phyloP scores from a whole-genome alignment of 2,329 filamentous ascomycete genomes.

The Cytospora schulzeri region DNA sequence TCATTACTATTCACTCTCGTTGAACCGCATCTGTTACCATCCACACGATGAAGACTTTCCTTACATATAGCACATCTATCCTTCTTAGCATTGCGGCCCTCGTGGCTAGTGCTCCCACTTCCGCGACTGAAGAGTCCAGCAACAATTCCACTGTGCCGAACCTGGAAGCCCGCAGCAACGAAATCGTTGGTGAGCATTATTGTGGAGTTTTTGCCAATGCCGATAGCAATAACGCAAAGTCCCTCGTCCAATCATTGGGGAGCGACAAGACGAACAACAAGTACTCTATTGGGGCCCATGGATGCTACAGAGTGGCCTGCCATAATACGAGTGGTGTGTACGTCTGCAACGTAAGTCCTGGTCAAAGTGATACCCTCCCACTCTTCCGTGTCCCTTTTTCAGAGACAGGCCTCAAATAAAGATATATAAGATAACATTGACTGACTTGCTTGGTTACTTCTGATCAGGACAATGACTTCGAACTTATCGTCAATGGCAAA shows the following conservation, averaged over 20 bases:
- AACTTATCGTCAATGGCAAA: slow-evolving; percentile 4
- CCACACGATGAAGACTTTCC: not conserved
- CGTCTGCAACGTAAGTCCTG: slow-evolving; percentile 22
- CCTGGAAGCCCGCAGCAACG: not conserved
- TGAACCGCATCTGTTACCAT: not conserved
- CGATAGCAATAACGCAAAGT: not conserved
- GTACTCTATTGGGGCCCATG: not conserved
- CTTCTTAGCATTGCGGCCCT: not conserved
- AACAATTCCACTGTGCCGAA: not conserved
- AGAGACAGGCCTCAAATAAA: not conserved
- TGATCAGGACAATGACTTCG: slow-evolving; percentile 3
- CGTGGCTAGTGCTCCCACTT: not conserved
- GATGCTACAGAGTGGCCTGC: slow-evolving; percentile 19
- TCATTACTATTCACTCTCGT: not conserved
- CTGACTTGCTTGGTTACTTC: too few species aligned
- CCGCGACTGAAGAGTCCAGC: not conserved
- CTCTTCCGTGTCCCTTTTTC: too few species aligned
- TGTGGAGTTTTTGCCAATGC: slow-evolving; percentile 20
- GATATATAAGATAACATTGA: not conserved
- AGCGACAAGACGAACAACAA: not conserved
- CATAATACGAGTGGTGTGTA: slow-evolving; percentile 23
- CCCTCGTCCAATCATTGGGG: not conserved
- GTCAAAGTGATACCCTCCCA: not conserved
- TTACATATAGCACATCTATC: not conserved
- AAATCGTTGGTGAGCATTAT: not conserved